A percentile compares a stretch with the other conserved stretches of the same genome.
Evolutionary conservation across 2,329 filamentous ascomycete genomes (phyloP).

Genomic region (Sporothrix pseudoabietina): DNA sequence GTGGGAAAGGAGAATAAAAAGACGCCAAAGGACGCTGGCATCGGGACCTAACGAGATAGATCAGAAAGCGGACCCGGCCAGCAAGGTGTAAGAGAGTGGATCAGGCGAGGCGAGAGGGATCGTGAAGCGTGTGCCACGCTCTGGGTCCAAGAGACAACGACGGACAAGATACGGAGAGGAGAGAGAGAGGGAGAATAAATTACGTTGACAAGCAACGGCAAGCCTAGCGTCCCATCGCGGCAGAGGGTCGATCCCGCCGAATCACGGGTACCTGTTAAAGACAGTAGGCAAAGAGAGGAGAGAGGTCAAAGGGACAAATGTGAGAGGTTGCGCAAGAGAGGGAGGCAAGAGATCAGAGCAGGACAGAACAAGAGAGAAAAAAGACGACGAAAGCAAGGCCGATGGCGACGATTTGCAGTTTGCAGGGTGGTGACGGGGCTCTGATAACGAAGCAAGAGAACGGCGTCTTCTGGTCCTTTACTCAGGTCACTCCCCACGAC

Average conservation of each 20-base stretch:
- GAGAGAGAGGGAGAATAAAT: background rate
- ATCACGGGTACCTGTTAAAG: constrained; percentile 8
- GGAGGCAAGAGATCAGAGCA: background rate
- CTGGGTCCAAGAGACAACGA: constrained; percentile 2
- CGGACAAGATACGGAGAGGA: background rate
- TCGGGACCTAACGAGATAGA: constrained; percentile 2
- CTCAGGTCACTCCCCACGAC: constrained; percentile 16
- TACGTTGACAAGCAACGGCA: constrained; percentile 4
- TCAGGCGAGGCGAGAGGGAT: background rate
- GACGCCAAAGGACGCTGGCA: background rate
- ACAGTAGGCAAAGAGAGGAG: background rate
- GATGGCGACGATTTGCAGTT: constrained; percentile 18
- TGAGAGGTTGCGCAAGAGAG: constrained; percentile 15
- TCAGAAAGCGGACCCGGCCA: constrained; percentile 22
- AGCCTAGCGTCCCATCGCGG: constrained; percentile 18
- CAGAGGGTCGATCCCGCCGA: constrained; percentile 24
- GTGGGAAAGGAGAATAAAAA: background rate
- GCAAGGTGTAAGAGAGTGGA: constrained; percentile 27
- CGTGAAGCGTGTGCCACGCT: constrained; percentile 2
- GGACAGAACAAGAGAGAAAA: background rate
- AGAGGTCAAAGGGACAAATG: background rate
- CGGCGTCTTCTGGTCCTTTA: constrained; percentile 18
- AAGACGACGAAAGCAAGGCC: constrained; percentile 7
- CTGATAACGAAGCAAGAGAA: constrained; percentile 24
- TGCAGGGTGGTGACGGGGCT: constrained; percentile 10